Evolutionary conservation across 129 eudicot genomes (phyloP).

Genomic region (Tagetes patula): DNA sequence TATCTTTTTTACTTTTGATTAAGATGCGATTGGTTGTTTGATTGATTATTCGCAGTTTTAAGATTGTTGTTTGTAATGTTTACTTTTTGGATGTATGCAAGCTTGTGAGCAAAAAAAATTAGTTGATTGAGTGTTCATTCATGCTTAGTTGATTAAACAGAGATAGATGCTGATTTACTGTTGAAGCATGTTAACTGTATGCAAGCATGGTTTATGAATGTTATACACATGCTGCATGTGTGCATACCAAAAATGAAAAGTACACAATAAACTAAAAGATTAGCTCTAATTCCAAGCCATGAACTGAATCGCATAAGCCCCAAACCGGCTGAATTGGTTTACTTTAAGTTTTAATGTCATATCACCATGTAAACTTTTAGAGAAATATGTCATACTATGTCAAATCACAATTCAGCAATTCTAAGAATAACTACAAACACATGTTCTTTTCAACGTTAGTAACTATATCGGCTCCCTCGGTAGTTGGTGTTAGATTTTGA

Average conservation of each 20-base stretch:
- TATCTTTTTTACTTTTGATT: not conserved
- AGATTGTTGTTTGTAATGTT: not conserved
- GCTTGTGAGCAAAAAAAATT: not conserved
- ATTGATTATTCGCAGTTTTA: not conserved
- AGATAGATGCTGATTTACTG: too few species aligned
- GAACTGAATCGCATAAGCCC: not conserved
- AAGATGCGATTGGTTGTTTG: not conserved
- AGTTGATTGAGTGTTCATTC: not conserved
- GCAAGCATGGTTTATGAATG: not conserved
- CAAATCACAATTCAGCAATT: too few species aligned
- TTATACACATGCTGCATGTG: not conserved
- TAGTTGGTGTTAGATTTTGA: not conserved
- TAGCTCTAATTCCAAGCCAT: not conserved
- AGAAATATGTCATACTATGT: too few species aligned
- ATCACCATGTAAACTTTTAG: too few species aligned
- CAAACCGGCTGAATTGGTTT: not conserved
- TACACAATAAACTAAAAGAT: not conserved
- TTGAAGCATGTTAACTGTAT: not conserved
- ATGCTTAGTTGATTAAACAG: too few species aligned
- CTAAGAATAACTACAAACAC: too few species aligned
- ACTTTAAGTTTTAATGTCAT: too few species aligned
- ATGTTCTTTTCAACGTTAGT: not conserved
- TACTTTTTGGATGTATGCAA: not conserved
- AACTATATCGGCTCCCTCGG: not conserved
- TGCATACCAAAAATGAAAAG: not conserved